Percentiles rank a stretch among this genome's conserved stretches.
Evolutionary conservation across 768 basidiomycete species (phyloP).

Genomic region (Candolleomyces eurysporus): DNA sequence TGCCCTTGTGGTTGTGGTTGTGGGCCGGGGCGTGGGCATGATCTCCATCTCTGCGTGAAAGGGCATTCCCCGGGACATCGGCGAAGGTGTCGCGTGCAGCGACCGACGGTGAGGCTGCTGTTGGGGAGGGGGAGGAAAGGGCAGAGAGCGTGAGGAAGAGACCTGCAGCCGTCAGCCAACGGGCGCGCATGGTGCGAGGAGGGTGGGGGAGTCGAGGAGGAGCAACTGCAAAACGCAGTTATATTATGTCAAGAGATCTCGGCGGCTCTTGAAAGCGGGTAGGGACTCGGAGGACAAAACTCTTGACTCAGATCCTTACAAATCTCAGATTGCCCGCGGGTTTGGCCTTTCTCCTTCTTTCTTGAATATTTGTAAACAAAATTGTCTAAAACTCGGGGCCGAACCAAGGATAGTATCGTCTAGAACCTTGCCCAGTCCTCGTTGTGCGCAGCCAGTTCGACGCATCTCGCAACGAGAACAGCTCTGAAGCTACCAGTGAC

Average conservation of each 20-base stretch:
- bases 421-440: no score
- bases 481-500: no score
- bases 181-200: slow-evolving; percentile 14
- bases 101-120: not conserved
- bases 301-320: slow-evolving; percentile 28
- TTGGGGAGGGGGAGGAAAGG: not conserved
- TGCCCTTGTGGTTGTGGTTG: slow-evolving; percentile 48
- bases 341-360: not conserved
- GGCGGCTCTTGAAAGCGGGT: not conserved
- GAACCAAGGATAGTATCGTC: no score
- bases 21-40: slow-evolving; percentile 45
- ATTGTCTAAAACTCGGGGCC: not conserved
- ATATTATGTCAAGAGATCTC: slow-evolving; percentile 10
- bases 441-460: no score
- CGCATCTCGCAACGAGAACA: no score
- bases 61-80: not conserved
- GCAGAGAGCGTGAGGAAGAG: slow-evolving; percentile 11
- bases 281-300: slow-evolving; percentile 12
- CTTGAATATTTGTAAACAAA: not conserved
- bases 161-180: slow-evolving; percentile 4
- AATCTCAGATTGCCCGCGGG: slow-evolving; percentile 12
- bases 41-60: slow-evolving; percentile 31
- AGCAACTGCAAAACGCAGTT: not conserved
- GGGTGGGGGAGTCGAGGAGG: not conserved
- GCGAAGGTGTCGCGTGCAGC: not conserved